A percentile compares a stretch with the other conserved stretches of the same genome.
Evolutionary conservation across 2,329 filamentous ascomycete species (phyloP).

Genomic region (Aureobasidium musti): DNA sequence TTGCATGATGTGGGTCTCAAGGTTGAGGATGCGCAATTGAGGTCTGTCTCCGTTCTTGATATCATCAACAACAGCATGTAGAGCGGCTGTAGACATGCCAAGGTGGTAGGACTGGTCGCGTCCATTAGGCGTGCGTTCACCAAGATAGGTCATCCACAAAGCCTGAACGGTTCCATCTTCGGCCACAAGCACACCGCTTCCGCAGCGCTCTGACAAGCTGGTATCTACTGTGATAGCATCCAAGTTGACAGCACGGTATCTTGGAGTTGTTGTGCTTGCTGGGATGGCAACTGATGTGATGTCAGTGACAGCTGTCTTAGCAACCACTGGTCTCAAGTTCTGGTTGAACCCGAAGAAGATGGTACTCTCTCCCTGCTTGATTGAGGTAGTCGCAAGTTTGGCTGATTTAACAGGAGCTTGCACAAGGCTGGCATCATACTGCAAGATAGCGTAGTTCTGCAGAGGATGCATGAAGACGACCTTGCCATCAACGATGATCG

Average conservation of each 20-base stretch:
- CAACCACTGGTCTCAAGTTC: conserved; percentile 89
- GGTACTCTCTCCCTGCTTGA: conserved; percentile 90
- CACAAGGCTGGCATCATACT: conserved; percentile 93
- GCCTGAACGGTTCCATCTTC: conserved; percentile 92
- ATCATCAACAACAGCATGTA: conserved; percentile 84
- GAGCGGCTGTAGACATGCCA: conserved; percentile 81
- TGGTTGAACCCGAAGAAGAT: conserved; percentile 99
- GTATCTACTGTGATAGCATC: conserved; percentile 98
- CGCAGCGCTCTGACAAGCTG: conserved; percentile 84
- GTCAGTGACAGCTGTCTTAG: conserved; percentile 92
- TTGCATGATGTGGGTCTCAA: conserved; percentile 91
- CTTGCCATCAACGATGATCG: conserved; percentile 90
- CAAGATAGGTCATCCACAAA: conserved; percentile 94
- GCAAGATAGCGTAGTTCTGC: conserved; percentile 93
- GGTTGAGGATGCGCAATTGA: conserved; percentile 83
- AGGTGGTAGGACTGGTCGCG: conserved; percentile 97
- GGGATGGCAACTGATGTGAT: conserved; percentile 97
- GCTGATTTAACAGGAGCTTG: conserved; percentile 90
- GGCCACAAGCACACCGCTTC: conserved; percentile 86
- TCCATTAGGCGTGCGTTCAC: conserved; percentile 76
- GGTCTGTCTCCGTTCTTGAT: conserved; percentile 79
- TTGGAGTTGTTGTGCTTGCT: conserved; percentile 84
- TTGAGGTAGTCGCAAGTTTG: conserved; percentile 73
- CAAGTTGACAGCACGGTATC: conserved; percentile 92
- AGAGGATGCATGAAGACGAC: conserved; percentile 94